These are phyloP conservation scores for Alternaria longipes DNA, from an alignment of 2,329 filamentous ascomycete genomes.

Conservation along the genomic window DNA sequence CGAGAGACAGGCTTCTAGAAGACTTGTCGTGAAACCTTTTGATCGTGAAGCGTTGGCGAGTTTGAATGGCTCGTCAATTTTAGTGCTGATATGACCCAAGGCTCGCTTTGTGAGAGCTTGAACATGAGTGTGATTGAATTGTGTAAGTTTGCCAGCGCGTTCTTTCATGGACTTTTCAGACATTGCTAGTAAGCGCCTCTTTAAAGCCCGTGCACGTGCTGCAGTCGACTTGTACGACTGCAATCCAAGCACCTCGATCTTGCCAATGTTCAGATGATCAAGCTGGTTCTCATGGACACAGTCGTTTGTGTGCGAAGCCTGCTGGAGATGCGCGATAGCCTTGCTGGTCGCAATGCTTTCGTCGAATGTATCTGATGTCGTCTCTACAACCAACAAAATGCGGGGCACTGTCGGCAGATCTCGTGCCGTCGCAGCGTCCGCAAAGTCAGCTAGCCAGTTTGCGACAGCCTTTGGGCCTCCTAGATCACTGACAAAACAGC, in stretches of 20 bases:
- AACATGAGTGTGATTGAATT: constrained; percentile 24
- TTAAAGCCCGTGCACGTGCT: constrained; percentile 4
- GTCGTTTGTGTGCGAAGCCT: not conserved
- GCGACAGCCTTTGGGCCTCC: too few species aligned
- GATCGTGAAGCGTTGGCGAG: constrained; percentile 29
- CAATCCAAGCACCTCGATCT: constrained; percentile 11
- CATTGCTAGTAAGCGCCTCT: constrained; percentile 6
- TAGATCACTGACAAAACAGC: too few species aligned
- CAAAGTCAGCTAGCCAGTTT: constrained; percentile 3
- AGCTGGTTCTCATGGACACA: not conserved
- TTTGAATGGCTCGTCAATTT: constrained; percentile 12
- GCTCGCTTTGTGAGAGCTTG: not conserved
- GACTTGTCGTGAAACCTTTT: constrained; percentile 19
- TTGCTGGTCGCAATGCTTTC: constrained; percentile 10
- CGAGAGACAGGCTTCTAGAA: constrained; percentile 27
- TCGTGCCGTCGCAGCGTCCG: not conserved
- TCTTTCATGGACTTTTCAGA: not conserved
- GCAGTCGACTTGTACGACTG: constrained; percentile 2
- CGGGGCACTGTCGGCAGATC: constrained; percentile 13
- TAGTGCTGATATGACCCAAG: not conserved
- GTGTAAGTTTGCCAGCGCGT: not conserved
- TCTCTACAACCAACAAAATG: constrained; percentile 37
- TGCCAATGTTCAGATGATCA: constrained; percentile 2
- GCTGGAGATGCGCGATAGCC: not conserved
- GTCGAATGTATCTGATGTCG: constrained; percentile 27